Conservation (phyloP, 2,329 filamentous ascomycete genomes). For the Penicillium occitanis region DNA sequence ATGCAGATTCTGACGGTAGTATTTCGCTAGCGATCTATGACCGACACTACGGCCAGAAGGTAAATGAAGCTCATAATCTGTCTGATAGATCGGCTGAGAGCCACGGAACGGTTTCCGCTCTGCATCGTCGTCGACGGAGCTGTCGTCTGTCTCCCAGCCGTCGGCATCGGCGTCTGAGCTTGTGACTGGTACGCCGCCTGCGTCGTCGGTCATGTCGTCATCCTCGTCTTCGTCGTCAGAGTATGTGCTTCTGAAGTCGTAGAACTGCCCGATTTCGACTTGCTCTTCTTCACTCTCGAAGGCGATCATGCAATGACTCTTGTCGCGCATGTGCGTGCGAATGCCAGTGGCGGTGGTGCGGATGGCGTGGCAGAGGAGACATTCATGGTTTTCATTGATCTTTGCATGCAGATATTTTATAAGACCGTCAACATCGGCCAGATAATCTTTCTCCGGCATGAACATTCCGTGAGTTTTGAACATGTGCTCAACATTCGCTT, state of each 20-base stretch:
- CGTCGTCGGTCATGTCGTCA: slow-evolving; percentile 52
- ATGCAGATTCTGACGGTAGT: slow-evolving; percentile 90
- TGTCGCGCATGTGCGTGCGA: slow-evolving; percentile 97
- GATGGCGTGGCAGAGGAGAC: slow-evolving; percentile 81
- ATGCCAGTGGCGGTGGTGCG: slow-evolving; percentile 76
- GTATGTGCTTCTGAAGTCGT: slow-evolving; percentile 95
- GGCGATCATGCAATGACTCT: slow-evolving; percentile 94
- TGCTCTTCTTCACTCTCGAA: slow-evolving; percentile 87
- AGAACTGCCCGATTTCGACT: slow-evolving; percentile 91
- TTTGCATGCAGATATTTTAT: slow-evolving; percentile 76
- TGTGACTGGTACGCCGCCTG: slow-evolving; percentile 60
- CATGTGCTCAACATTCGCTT: slow-evolving; percentile 86
- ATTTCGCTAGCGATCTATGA: slow-evolving; percentile 80
- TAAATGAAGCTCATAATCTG: slow-evolving; percentile 91
- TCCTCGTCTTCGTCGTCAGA: slow-evolving; percentile 71
- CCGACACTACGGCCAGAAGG: slow-evolving; percentile 87
- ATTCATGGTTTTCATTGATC: slow-evolving; percentile 77
- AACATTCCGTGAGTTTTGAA: slow-evolving; percentile 92
- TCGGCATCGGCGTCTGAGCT: slow-evolving; percentile 58
- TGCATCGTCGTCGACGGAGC: slow-evolving; percentile 71
- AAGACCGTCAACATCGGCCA: slow-evolving; percentile 79
- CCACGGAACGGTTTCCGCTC: slow-evolving; percentile 72
- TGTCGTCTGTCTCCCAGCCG: slow-evolving; percentile 96
- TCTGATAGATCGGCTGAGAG: slow-evolving; percentile 75
- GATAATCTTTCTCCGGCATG: slow-evolving; percentile 81